Evolutionary conservation across 768 basidiomycete species (phyloP).

Genomic region (Lactarius indigo): DNA sequence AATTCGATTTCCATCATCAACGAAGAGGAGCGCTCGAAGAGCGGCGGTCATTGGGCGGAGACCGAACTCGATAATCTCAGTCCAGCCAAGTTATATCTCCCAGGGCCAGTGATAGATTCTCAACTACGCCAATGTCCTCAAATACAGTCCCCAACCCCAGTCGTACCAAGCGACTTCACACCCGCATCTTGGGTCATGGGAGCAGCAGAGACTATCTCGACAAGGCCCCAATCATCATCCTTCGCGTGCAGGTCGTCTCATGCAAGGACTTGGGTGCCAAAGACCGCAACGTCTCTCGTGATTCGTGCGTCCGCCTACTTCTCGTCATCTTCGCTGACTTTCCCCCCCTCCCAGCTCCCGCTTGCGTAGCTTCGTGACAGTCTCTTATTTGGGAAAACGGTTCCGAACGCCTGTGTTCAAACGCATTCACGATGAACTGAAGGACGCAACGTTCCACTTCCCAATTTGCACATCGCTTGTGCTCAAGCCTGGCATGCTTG

Average conservation of each 20-base stretch:
- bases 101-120: no score
- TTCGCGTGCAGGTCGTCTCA: not conserved
- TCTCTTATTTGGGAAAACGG: not conserved
- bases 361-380: not conserved
- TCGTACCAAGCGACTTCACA: not conserved
- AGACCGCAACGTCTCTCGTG: not conserved
- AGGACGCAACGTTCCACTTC: not conserved
- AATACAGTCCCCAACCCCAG: no score
- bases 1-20: no score
- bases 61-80: no score
- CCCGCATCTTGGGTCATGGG: not conserved
- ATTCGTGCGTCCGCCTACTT: not conserved
- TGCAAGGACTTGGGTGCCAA: not conserved
- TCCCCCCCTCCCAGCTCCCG: not conserved
- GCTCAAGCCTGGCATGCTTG: not conserved
- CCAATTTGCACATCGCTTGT: not conserved
- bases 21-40: no score
- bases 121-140: no score
- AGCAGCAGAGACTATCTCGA: not conserved
- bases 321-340: not conserved
- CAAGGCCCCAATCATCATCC: not conserved
- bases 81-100: no score
- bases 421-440: constrained; percentile 28
- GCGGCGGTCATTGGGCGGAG: no score
- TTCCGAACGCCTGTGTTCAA: constrained; percentile 42